A percentile compares a stretch with the other conserved stretches of the same genome.
These are phyloP conservation scores for Malassezia brasiliensis DNA, from an alignment of 1,284 basidiomycete genomes.

Conservation along the genomic window DNA sequence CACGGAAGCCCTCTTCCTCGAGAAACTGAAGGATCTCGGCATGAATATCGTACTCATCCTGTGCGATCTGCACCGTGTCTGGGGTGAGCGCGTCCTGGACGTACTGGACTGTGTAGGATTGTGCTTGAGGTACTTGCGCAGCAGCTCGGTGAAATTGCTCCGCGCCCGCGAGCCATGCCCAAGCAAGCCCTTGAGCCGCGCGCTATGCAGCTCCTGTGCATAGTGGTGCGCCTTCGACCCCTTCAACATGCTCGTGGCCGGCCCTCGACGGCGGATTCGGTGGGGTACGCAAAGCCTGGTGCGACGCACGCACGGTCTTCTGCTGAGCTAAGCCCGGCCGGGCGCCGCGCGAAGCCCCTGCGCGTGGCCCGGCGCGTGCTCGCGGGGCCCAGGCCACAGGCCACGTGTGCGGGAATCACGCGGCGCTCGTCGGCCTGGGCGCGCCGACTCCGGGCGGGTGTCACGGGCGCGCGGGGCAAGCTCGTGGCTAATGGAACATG, in stretches of 20 bases:
- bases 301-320: too few relatives aligned
- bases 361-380: too few relatives aligned
- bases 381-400: too few relatives aligned
- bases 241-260: slow-evolving; percentile 10
- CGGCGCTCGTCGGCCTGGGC: too few relatives aligned
- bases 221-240: slow-evolving; percentile 32
- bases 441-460: too few relatives aligned
- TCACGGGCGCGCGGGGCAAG: too few relatives aligned
- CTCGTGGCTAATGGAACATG: background rate
- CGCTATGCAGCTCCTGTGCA: slow-evolving; percentile 37
- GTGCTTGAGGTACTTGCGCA: slow-evolving; percentile 48
- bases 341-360: too few relatives aligned
- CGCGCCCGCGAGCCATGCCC: slow-evolving; percentile 6
- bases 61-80: slow-evolving; percentile 23
- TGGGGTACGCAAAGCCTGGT: background rate
- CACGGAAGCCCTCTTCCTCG: slow-evolving; percentile 24
- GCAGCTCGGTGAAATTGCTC: slow-evolving; percentile 39
- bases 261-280: background rate
- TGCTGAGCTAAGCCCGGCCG: too few relatives aligned
- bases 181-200: slow-evolving; percentile 21
- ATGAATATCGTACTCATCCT: slow-evolving; percentile 30
- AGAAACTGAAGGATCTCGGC: slow-evolving; percentile 21
- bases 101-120: slow-evolving; percentile 32
- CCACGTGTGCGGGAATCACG: too few relatives aligned
- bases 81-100: slow-evolving; percentile 13